These are phyloP conservation scores for Amphirosellinia nigrospora DNA, from an alignment of 495 filamentous ascomycete species.

Conservation along the genomic window DNA sequence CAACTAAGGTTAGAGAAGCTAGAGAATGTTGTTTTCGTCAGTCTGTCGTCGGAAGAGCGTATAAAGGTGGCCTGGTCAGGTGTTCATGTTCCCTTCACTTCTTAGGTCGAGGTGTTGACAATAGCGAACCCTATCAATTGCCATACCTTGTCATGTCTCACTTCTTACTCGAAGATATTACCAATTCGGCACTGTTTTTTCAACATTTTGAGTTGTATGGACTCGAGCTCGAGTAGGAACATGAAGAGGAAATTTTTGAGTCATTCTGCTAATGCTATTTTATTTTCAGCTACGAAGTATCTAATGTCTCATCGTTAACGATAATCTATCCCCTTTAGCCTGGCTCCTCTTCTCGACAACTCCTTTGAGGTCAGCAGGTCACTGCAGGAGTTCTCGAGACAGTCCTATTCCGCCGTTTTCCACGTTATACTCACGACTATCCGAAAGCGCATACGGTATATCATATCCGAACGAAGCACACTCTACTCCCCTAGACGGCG, in stretches of 20 bases:
- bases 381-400: constrained; percentile 78
- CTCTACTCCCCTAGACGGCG: background rate
- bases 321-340: constrained; percentile 42
- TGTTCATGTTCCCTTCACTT: background rate
- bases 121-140: background rate
- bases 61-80: background rate
- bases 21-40: background rate
- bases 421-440: constrained; percentile 26
- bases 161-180: constrained; percentile 6
- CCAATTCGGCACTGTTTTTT: background rate
- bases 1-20: background rate
- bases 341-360: constrained; percentile 52
- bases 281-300: constrained; percentile 39
- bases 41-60: background rate
- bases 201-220: background rate
- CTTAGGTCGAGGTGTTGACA: background rate
- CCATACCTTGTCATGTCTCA: constrained; percentile 4
- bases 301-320: constrained; percentile 30
- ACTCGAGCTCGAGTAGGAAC: constrained; percentile 8
- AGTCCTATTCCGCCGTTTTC: constrained; percentile 36
- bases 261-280: constrained; percentile 39
- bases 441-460: background rate
- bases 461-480: background rate
- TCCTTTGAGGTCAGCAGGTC: constrained; percentile 92
- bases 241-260: constrained; percentile 4